phyloP scores from a whole-genome alignment of 2,329 filamentous ascomycete genomes.

The Talaromyces albobiverticillius region DNA sequence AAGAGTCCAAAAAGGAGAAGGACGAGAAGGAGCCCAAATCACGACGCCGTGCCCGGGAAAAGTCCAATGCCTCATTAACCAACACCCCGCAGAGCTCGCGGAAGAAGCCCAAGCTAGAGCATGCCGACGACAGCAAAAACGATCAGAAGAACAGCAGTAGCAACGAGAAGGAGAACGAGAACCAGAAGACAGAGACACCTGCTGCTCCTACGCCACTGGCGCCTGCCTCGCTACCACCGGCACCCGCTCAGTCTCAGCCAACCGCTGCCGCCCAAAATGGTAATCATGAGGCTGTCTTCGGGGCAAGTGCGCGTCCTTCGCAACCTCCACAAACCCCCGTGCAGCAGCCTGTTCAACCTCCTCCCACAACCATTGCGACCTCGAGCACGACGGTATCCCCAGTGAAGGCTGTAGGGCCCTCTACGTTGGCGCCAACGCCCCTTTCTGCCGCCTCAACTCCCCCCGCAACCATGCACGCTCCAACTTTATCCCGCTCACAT shows the following conservation, averaged over 20 bases:
- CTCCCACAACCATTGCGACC: conserved; percentile 12
- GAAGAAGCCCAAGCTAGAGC: conserved; percentile 47
- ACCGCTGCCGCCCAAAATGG: conserved; percentile 27
- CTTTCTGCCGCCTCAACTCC: conserved; percentile 5
- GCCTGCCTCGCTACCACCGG: conserved; percentile 15
- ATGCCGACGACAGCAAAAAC: conserved; percentile 13
- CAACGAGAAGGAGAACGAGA: conserved; percentile 11
- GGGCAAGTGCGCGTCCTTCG: conserved; percentile 12
- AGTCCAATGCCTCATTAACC: conserved; percentile 26
- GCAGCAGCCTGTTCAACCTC: conserved; percentile 25
- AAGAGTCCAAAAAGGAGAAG: conserved; percentile 18
- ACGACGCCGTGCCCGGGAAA: conserved; percentile 35
- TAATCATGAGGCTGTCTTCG: conserved; percentile 41
- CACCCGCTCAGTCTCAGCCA: conserved; percentile 13
- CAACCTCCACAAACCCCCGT: conserved; percentile 25
- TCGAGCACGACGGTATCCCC: neutral
- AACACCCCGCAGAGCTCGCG: conserved; percentile 34
- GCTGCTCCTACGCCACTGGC: conserved; percentile 14
- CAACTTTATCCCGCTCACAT: conserved; percentile 12
- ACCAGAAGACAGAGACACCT: neutral
- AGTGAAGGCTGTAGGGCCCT: conserved; percentile 2
- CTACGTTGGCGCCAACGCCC: conserved; percentile 5
- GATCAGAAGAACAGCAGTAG: conserved; percentile 7
- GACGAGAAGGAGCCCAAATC: conserved; percentile 23
- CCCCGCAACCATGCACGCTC: conserved; percentile 8